phyloP scores from a whole-genome alignment of 805 yeast genomes.

The Spathaspora boniae region DNA sequence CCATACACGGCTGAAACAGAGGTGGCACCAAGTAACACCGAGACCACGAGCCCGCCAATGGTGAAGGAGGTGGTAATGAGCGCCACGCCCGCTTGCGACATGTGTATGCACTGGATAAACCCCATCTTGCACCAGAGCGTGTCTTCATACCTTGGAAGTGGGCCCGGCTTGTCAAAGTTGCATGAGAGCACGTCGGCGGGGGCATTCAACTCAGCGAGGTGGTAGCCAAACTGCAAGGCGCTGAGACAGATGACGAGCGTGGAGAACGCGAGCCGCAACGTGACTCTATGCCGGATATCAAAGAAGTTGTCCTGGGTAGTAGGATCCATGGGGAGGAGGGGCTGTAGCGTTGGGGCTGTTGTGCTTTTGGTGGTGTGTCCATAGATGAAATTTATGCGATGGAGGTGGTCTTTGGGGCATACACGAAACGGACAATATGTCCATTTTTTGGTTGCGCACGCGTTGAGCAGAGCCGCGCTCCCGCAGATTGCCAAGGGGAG shows the following conservation, averaged over 20 bases:
- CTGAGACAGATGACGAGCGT: constrained; percentile 31
- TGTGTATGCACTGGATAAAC: constrained; percentile 27
- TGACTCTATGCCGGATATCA: constrained; percentile 16
- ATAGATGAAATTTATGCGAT: no score
- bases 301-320: constrained; percentile 4
- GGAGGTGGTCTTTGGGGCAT: no score
- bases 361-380: no score
- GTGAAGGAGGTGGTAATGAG: constrained; percentile 32
- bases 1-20: constrained; percentile 22
- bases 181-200: constrained; percentile 30
- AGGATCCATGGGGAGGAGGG: neutral
- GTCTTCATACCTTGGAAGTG: constrained; percentile 18
- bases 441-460: no score
- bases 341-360: neutral
- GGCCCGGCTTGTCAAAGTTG: constrained; percentile 15
- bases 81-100: constrained; percentile 19
- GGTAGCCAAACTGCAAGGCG: constrained; percentile 39
- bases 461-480: no score
- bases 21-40: constrained; percentile 27
- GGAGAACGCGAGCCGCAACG: constrained; percentile 32
- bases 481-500: no score
- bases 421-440: no score
- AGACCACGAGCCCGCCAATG: constrained; percentile 33
- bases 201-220: constrained; percentile 37
- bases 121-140: constrained; percentile 25